Evolutionary conservation across 345 rosid species (phyloP), one percentile per base, ranked within the genome.

Genomic region (Eucalyptus paniculata): DNA sequence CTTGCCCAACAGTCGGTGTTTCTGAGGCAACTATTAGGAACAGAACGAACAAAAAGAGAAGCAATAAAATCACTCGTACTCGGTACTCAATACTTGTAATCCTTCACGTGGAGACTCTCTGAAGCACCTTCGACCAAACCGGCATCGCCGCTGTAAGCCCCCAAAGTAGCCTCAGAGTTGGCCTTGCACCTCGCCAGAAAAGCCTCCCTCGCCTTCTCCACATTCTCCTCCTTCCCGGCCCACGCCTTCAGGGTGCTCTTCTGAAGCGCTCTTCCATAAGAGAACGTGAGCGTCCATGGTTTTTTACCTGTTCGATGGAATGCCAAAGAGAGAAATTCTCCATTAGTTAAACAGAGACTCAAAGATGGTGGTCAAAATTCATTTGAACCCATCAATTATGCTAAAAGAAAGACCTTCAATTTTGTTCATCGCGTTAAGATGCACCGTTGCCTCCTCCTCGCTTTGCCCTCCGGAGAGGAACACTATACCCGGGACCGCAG

Each of bases 401-500:
- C 47, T 40, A 40, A 40, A 77, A 77, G 83, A 21, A 77, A 13
- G 83, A 77, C 83, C 83, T 77, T 88, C 16, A 30, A 88, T 37
- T 47, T 88, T 86, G 90, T 90, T 90, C 91, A 90, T 90, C 50
- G 90, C 90, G 50, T 90, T 90, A 58, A 90, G 87, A 86, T 90
- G 86, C 42, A 88, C 87, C 49, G 91, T 90, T 17, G 91, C 91
- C 90, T 88, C 90, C 90, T 90, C 91, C 88, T 90, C 91, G 81
- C 91, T 90, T 87, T 90, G 91, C 34, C 91, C 90, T 5, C 91
- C 91, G 11, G 91, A 90, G 37, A 90, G 89, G 88, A 90, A 90
- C 90, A 86, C 89, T n/a, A 90, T 56, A 11, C 87, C 91, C 2
- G 90, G 91, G 13, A 90, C 91, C 3, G 90, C 91, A 11, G 90